Evolutionary conservation across 352 stramenopile species (phyloP).

Genomic region (Peronospora tabacina): DNA sequence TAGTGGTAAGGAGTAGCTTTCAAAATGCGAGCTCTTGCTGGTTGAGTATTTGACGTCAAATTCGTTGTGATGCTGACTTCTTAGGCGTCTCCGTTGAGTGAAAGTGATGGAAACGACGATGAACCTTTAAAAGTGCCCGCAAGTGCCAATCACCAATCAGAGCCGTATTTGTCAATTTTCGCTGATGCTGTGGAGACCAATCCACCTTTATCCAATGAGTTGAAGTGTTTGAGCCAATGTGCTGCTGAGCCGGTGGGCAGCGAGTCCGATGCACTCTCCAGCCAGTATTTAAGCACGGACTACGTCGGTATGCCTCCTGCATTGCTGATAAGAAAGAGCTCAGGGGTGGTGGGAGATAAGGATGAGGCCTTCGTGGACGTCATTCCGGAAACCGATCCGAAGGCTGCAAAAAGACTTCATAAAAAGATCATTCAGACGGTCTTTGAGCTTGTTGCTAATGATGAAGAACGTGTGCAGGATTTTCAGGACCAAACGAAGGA

Average conservation of each 20-base stretch:
- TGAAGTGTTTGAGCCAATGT: conserved; percentile 7
- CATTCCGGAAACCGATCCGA: conserved; percentile 43
- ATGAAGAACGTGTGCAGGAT: conserved; percentile 68
- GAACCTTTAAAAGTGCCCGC: not conserved
- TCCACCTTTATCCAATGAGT: conserved; percentile 4
- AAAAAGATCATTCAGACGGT: conserved; percentile 64
- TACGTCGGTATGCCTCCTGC: conserved; percentile 5
- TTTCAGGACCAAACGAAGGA: conserved; percentile 78
- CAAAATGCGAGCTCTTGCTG: not conserved
- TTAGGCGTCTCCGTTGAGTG: conserved; percentile 11
- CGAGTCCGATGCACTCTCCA: conserved; percentile 9
- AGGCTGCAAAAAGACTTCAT: conserved; percentile 60
- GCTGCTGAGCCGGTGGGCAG: conserved; percentile 14
- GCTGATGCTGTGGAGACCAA: conserved; percentile 8
- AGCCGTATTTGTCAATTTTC: conserved; percentile 6
- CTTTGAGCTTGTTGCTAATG: conserved; percentile 44
- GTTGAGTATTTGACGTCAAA: not conserved
- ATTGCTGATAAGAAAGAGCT: conserved; percentile 24
- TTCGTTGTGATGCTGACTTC: not conserved
- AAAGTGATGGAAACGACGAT: conserved; percentile 10
- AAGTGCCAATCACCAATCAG: conserved; percentile 2
- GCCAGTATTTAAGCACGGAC: conserved; percentile 19
- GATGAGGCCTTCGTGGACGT: conserved; percentile 49
- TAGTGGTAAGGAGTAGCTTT: conserved; percentile 32
- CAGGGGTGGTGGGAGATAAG: conserved; percentile 34